phyloP scores from a whole-genome alignment of 257 asterid species.

The Plantago elongata region DNA sequence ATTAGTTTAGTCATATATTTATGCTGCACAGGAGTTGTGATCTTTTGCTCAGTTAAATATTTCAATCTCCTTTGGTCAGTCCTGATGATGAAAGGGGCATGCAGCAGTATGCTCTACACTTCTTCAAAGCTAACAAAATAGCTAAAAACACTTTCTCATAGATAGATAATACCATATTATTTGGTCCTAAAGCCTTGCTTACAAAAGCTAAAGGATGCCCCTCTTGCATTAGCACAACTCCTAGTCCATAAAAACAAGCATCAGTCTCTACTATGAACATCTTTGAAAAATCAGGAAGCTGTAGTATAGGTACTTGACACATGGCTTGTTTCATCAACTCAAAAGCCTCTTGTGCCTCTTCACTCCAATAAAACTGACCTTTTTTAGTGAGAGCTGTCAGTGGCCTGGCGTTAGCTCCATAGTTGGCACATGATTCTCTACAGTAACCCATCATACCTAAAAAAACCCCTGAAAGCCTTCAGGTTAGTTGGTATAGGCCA shows the following conservation, averaged over 20 bases:
- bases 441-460: background rate
- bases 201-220: background rate
- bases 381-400: background rate
- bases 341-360: background rate
- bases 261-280: background rate
- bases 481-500: background rate
- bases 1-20: background rate
- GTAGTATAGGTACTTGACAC: background rate
- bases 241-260: background rate
- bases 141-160: conserved; percentile 2
- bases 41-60: background rate
- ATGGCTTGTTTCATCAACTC: background rate
- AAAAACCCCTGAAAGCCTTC: background rate
- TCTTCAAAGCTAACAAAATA: background rate
- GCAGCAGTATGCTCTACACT: background rate
- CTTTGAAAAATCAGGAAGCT: background rate
- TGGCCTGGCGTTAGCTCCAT: background rate
- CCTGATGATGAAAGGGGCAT: background rate
- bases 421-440: background rate
- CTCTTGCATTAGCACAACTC: background rate
- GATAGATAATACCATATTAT: background rate
- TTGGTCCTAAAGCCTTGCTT: background rate
- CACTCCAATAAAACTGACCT: background rate
- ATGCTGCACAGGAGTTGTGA: conserved; percentile 8
- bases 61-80: background rate